Percentiles rank a stretch among this genome's conserved stretches.
Evolutionary conservation across 306 rosid species (phyloP).

Genomic region (Trifolium pratense): DNA sequence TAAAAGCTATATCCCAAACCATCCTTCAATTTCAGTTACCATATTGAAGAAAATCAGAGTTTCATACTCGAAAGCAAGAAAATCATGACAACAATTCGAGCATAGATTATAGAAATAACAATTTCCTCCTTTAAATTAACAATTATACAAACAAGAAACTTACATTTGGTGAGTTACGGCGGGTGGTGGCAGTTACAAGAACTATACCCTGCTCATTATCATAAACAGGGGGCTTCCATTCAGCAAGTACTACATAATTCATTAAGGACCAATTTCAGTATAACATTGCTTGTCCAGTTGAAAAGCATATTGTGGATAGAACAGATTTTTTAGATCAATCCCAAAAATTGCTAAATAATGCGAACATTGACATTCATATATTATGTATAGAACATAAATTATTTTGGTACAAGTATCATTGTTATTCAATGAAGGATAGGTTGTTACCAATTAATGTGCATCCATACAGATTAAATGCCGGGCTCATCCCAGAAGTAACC

Average conservation of each 20-base stretch:
- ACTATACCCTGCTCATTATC: slow-evolving; percentile 35
- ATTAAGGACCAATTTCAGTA: slow-evolving; percentile 24
- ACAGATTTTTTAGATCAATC: not conserved
- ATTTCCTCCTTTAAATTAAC: not conserved
- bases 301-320: not conserved
- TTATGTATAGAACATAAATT: slow-evolving; percentile 2
- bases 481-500: slow-evolving; percentile 96
- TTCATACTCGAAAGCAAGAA: not conserved
- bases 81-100: not conserved
- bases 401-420: slow-evolving; percentile 19
- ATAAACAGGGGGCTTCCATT: slow-evolving; percentile 45
- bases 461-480: slow-evolving; percentile 80
- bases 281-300: slow-evolving; percentile 7
- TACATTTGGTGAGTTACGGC: slow-evolving; percentile 42
- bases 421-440: slow-evolving; percentile 20
- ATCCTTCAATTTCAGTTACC: slow-evolving; percentile 5
- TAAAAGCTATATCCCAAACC: slow-evolving; percentile 20
- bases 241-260: slow-evolving; percentile 45
- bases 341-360: not conserved
- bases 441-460: slow-evolving; percentile 81
- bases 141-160: slow-evolving; percentile 30
- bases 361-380: slow-evolving; percentile 17
- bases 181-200: slow-evolving; percentile 40
- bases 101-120: not conserved
- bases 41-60: not conserved